Base-by-base conservation (phyloP, 2,329 filamentous ascomycete genomes). In the Hypoxylon sp. region DNA sequence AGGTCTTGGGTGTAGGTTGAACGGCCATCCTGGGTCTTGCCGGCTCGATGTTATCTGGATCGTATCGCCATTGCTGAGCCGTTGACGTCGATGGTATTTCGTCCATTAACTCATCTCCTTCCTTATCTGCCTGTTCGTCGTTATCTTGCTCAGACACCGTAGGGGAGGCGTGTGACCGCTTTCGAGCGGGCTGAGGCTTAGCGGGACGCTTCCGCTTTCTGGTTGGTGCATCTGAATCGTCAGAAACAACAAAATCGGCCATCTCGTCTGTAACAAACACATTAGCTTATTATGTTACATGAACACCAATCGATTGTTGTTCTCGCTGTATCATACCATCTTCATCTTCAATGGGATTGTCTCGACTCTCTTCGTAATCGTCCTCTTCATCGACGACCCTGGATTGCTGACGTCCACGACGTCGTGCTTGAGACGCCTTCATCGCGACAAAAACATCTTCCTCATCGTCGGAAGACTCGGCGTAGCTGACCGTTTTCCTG, bases 211-310 rank as follows among this genome's bases (percentile, higher is more conserved):
- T 97, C 74, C 91, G 83, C 81, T 97, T 97, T 77, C 89, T 92
- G 0, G 91, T 84, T 24, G 85, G 76, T 17, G 90, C 92, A 52
- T 97, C 94, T 0, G 93, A 95, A 46, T 97, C 93, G 74, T 98
- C 94, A 0, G 92, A 90, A 3, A 92, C 94, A 24, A 98, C 85
- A 75, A 98, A 98, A 78, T 97, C 92, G 68, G 91, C 93, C 83
- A 97, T 89, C 59, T 96, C 93, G 81, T 86, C 83, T 87, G 53
- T 46, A 24, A 1, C n/a, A 50, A 26, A 1, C 11, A 39, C 50
- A 59, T 74, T 35, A 77, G 61, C 31, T 42, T 33, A n/a, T 4
- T 5, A 59, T n/a, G 35, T 11, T 9, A 1, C 10, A 26, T 52
- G 69, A 44, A 46, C 51, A 44, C 19, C 48, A 48, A 22, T 17